phyloP scores from a whole-genome alignment of 192 early-diverging fungal species.

The Coemansia sp. region DNA sequence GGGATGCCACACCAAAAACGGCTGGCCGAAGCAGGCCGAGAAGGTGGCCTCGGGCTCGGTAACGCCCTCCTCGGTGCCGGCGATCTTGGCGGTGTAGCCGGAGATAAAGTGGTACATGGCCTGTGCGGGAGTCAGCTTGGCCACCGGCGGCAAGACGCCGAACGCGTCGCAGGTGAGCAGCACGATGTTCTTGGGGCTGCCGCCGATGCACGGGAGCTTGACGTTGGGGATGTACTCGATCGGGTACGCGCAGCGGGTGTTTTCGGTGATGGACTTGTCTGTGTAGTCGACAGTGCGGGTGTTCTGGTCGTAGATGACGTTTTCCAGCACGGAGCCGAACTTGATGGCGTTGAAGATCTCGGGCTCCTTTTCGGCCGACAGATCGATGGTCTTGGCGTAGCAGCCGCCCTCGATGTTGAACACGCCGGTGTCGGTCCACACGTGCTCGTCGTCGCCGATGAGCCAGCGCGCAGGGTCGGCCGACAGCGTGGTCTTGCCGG shows the following conservation, averaged over 20 bases:
- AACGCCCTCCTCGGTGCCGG: constrained; percentile 94
- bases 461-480: constrained; percentile 89
- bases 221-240: constrained; percentile 94
- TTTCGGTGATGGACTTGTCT: constrained; percentile 82
- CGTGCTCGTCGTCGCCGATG: constrained; percentile 99
- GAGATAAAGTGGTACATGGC: constrained; percentile 98
- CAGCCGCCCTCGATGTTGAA: constrained; percentile 99
- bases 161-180: constrained; percentile 96
- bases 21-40: constrained; percentile 90
- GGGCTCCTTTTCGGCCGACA: constrained; percentile 95
- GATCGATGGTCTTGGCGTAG: constrained; percentile 96
- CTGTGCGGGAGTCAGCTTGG: constrained; percentile 81
- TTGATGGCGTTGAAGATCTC: constrained; percentile 97
- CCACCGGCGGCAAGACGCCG: constrained; percentile 90
- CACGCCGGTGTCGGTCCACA: constrained; percentile 94
- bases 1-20: constrained; percentile 97
- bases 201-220: constrained; percentile 86
- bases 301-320: constrained; percentile 79
- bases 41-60: constrained; percentile 91
- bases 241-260: constrained; percentile 95
- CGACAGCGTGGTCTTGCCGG: constrained; percentile 96
- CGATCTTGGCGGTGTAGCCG: constrained; percentile 97
- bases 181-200: constrained; percentile 93
- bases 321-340: constrained; percentile 91
- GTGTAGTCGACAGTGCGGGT: constrained; percentile 78